A percentile compares a stretch with the other conserved stretches of the same genome.
These are phyloP conservation scores for Starmerella cellae DNA, from an alignment of 805 yeast species.

Conservation along the genomic window DNA sequence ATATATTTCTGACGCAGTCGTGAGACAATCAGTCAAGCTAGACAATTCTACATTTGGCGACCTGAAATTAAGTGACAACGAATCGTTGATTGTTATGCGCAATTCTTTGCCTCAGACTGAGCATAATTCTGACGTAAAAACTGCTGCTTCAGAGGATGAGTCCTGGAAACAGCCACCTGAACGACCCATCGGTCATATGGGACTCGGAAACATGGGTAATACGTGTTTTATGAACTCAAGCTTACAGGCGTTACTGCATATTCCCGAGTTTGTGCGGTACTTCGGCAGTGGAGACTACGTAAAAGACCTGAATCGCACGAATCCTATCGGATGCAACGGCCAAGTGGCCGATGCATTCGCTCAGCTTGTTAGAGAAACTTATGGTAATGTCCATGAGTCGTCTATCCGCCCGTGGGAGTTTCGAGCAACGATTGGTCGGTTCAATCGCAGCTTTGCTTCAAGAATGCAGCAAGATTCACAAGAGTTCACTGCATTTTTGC, in stretches of 20 bases:
- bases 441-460: slow-evolving; percentile 64
- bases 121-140: too few relatives aligned
- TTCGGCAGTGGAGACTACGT: slow-evolving; percentile 46
- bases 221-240: slow-evolving; percentile 92
- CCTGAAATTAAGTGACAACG: slow-evolving; percentile 5
- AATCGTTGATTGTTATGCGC: slow-evolving; percentile 7
- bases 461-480: slow-evolving; percentile 88
- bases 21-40: not conserved
- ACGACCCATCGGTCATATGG: slow-evolving; percentile 52
- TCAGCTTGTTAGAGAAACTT: slow-evolving; percentile 46
- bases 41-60: slow-evolving; percentile 1
- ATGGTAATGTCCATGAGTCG: slow-evolving; percentile 17
- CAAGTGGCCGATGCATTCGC: slow-evolving; percentile 70
- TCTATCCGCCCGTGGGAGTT: slow-evolving; percentile 56
- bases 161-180: too few relatives aligned
- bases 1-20: not conserved
- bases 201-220: slow-evolving; percentile 81
- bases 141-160: too few relatives aligned
- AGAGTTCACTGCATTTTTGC: slow-evolving; percentile 73
- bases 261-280: slow-evolving; percentile 69
- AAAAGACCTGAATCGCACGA: slow-evolving; percentile 54
- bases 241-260: slow-evolving; percentile 61
- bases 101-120: slow-evolving; percentile 56
- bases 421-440: slow-evolving; percentile 64
- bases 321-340: slow-evolving; percentile 81